phyloP scores from a whole-genome alignment of 2,329 filamentous ascomycete species.

The Didymella arachidicola region DNA sequence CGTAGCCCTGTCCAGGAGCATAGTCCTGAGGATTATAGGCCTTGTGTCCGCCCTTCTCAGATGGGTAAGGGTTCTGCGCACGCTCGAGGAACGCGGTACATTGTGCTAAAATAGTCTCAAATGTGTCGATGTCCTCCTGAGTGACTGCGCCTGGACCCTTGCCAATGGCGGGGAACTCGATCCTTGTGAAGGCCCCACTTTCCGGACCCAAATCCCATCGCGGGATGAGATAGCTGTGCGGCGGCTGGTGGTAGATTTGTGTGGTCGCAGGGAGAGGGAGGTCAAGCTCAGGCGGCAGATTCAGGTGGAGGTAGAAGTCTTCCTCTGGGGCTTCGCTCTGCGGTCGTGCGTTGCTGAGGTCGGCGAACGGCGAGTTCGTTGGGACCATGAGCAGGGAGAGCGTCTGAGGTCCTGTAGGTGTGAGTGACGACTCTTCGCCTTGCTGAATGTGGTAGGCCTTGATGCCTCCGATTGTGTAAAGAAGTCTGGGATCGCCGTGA shows the following conservation, averaged over 20 bases:
- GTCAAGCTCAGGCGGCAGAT: conserved; percentile 92
- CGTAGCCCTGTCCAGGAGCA: conserved; percentile 80
- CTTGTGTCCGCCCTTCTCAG: conserved; percentile 42
- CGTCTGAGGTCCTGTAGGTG: conserved; percentile 85
- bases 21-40: conserved; percentile 84
- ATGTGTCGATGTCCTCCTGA: conserved; percentile 94
- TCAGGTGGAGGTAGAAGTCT: conserved; percentile 96
- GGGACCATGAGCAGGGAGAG: conserved; percentile 96
- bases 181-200: conserved; percentile 87
- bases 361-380: conserved; percentile 75
- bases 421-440: conserved; percentile 84
- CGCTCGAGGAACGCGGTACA: conserved; percentile 95
- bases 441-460: conserved; percentile 89
- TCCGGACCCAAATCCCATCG: conserved; percentile 92
- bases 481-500: conserved; percentile 63
- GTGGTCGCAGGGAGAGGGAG: conserved; percentile 93
- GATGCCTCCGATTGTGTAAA: conserved; percentile 77
- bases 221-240: conserved; percentile 90
- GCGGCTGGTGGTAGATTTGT: conserved; percentile 96
- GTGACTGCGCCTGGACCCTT: conserved; percentile 69
- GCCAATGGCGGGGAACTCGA: conserved; percentile 83
- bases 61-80: conserved; percentile 66
- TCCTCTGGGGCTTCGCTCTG: conserved; percentile 65
- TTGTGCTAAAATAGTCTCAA: conserved; percentile 97
- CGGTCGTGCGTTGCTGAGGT: conserved; percentile 63